phyloP scores from a whole-genome alignment of 2,329 filamentous ascomycete genomes.

The Penicillium sp. region DNA sequence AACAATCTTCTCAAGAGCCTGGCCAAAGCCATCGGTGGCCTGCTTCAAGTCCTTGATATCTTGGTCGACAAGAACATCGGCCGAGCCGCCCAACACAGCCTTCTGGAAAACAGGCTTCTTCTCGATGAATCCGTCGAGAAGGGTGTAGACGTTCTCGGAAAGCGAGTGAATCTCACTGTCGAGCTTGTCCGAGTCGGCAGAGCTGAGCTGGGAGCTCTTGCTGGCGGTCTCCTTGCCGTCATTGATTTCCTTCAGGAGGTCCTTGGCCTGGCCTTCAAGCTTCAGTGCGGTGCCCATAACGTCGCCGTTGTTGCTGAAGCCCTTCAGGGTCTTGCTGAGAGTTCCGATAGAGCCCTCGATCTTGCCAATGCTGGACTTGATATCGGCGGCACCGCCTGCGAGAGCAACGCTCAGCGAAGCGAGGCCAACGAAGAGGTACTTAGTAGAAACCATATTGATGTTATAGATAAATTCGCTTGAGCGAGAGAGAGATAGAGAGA shows the following conservation, averaged over 20 bases:
- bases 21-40: constrained; percentile 4
- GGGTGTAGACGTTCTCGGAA: neutral
- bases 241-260: constrained; percentile 4
- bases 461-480: neutral
- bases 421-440: neutral
- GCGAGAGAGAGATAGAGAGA: neutral
- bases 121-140: constrained; percentile 1
- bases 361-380: neutral
- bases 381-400: neutral
- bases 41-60: constrained; percentile 7
- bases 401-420: neutral
- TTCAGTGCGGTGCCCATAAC: constrained; percentile 4
- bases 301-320: neutral
- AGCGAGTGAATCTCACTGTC: neutral
- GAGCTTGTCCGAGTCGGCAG: constrained; percentile 3
- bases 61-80: constrained; percentile 6
- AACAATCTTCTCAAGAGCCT: constrained; percentile 6
- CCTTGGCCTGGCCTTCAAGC: constrained; percentile 3
- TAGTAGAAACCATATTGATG: neutral
- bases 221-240: constrained; percentile 1
- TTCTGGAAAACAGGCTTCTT: constrained; percentile 10
- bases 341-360: neutral
- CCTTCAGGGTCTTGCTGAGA: neutral
- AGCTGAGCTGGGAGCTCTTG: neutral
- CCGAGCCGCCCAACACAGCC: constrained; percentile 5